Evolutionary conservation across 2,329 filamentous ascomycete genomes (phyloP).

Genomic region (Leptographium radiaticola): DNA sequence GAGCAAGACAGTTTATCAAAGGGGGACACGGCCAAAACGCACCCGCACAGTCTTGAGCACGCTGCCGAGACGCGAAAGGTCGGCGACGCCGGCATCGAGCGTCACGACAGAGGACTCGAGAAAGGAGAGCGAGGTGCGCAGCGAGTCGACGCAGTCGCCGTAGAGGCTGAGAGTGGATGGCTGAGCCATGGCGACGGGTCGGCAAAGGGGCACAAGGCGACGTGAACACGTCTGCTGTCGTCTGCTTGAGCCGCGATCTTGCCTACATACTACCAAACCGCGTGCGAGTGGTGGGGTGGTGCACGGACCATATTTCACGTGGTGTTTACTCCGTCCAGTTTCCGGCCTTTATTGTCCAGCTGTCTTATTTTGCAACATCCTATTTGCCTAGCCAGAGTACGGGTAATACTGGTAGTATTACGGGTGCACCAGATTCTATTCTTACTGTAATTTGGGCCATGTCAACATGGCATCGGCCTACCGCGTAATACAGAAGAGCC

Average conservation of each 20-base stretch:
- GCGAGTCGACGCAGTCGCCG: slow-evolving; percentile 44
- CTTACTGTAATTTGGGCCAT: too few relatives aligned
- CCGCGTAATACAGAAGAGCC: too few relatives aligned
- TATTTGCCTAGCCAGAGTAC: too few relatives aligned
- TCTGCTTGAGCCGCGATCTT: too few relatives aligned
- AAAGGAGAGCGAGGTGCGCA: slow-evolving; percentile 46
- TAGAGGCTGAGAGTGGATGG: slow-evolving; percentile 20
- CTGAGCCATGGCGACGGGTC: background rate
- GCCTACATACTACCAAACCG: background rate
- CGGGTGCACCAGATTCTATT: too few relatives aligned
- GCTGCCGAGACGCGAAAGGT: slow-evolving; percentile 41
- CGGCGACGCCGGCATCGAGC: slow-evolving; percentile 40
- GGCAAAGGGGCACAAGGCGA: too few relatives aligned
- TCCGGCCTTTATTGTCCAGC: too few relatives aligned
- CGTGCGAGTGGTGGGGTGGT: background rate
- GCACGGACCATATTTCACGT: background rate
- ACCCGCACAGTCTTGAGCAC: slow-evolving; percentile 47
- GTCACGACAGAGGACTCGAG: slow-evolving; percentile 48
- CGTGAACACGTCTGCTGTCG: too few relatives aligned
- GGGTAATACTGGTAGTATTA: too few relatives aligned
- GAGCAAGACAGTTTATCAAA: too few relatives aligned
- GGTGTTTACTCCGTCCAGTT: background rate
- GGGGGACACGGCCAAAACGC: slow-evolving; percentile 15
- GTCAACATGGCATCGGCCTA: too few relatives aligned
- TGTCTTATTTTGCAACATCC: too few relatives aligned